Base-by-base conservation (phyloP, 163 green algal genomes). In the Volvox carteri region DNA sequence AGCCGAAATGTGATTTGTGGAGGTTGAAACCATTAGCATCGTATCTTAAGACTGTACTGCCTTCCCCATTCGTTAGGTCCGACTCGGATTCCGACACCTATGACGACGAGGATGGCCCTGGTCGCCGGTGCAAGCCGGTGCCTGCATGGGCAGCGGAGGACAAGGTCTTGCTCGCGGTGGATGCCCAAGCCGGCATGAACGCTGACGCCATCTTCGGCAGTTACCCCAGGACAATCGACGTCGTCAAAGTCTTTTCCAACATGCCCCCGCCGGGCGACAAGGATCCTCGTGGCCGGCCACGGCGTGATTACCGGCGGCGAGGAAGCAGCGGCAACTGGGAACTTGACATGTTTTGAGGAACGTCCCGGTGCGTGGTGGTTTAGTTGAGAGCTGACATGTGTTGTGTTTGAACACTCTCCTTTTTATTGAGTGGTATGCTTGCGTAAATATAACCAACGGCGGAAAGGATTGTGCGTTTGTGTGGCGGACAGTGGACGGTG, bases 311-410 rank as follows among this genome's bases (percentile, higher is more conserved):
- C 62, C 87, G 68, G 21, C 87, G 95, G 80, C 94, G 96, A 23
- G 93, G 89, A 79, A 97, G 93, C 93, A 98, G 94, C 74, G 95
- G 94, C 54, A 95, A 96, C 85, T 98, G 96, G 96, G 93, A 95
- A 30, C 90, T 93, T 35, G 96, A 74, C n/a, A 77, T 77, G 39
- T 39, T 74, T 5, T 50, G n/a, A n/a, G n/a, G n/a, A n/a, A n/a
- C n/a, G n/a, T n/a, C n/a, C n/a, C n/a, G n/a, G n/a, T n/a, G n/a
- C n/a, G n/a, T n/a, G n/a, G n/a, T n/a, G n/a, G n/a, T n/a, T n/a
- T n/a, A n/a, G n/a, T n/a, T n/a, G n/a, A n/a, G n/a, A n/a, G n/a
- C n/a, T n/a, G n/a, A n/a, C n/a, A n/a, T n/a, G n/a, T n/a, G n/a
- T n/a, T n/a, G n/a, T n/a, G n/a, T n/a, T n/a, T n/a, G n/a, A n/a